Percentiles rank a stretch among this genome's conserved stretches.
Evolutionary conservation across 495 filamentous ascomycete genomes (phyloP).

Genomic region (Xylaria castorea): DNA sequence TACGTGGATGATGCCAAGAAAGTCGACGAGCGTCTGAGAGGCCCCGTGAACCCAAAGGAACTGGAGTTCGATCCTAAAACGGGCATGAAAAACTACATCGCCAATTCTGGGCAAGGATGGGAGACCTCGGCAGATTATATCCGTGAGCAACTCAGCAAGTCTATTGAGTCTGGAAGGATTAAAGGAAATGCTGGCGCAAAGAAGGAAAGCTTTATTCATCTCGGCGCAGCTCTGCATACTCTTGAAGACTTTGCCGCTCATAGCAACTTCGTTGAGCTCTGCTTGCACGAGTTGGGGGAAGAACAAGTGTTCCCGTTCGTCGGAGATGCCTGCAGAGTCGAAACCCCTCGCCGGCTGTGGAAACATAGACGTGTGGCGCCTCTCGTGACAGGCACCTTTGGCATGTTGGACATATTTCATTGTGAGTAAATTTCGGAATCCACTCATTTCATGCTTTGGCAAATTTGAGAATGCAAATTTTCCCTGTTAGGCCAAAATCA

Average conservation of each 20-base stretch:
- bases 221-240: constrained; percentile 51
- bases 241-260: constrained; percentile 75
- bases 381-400: constrained; percentile 77
- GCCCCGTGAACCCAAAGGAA: constrained; percentile 73
- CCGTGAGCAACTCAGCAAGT: constrained; percentile 65
- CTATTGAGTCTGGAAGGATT: constrained; percentile 68
- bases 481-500: neutral
- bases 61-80: constrained; percentile 67
- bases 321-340: constrained; percentile 63
- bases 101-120: constrained; percentile 68
- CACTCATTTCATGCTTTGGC: neutral
- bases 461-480: neutral
- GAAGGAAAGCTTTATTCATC: constrained; percentile 80
- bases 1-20: constrained; percentile 75
- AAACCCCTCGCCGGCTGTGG: constrained; percentile 62
- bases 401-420: constrained; percentile 80
- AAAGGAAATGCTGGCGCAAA: constrained; percentile 45
- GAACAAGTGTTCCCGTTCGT: constrained; percentile 74
- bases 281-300: constrained; percentile 73
- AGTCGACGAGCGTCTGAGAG: constrained; percentile 72
- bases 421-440: constrained; percentile 37
- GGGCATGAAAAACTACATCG: constrained; percentile 78
- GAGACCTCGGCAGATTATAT: constrained; percentile 72
- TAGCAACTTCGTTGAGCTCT: constrained; percentile 76
- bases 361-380: constrained; percentile 63